Evolutionary conservation across 106 monocot species (phyloP).

Genomic region (Chionographis japonica): DNA sequence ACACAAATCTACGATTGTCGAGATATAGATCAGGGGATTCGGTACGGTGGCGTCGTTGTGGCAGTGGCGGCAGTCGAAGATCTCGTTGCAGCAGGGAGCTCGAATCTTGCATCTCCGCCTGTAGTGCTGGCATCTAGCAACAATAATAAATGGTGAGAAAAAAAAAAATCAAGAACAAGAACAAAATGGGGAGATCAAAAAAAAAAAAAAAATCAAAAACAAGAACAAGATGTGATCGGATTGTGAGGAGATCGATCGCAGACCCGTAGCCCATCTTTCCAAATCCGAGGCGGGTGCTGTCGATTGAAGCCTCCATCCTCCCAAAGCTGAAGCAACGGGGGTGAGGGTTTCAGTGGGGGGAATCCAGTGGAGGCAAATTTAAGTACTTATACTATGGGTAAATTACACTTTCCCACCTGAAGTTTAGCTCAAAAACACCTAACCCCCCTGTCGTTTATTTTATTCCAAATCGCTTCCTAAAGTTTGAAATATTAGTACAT

Average conservation of each 20-base stretch:
- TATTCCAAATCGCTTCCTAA: too few relatives aligned
- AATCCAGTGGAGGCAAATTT: too few relatives aligned
- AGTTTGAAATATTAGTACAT: too few relatives aligned
- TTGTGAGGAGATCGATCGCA: too few relatives aligned
- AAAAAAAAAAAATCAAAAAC: background rate
- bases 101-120: conserved; percentile 61
- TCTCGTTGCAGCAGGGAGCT: conserved; percentile 62
- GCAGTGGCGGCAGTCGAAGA: conserved; percentile 67
- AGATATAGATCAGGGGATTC: background rate
- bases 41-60: conserved; percentile 64
- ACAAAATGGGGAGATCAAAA: background rate
- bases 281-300: conserved; percentile 27
- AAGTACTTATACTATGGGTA: too few relatives aligned
- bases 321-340: too few relatives aligned
- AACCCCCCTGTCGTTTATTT: too few relatives aligned
- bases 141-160: background rate
- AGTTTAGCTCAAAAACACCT: too few relatives aligned
- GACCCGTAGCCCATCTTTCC: conserved; percentile 54
- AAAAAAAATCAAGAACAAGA: background rate
- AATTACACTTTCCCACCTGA: too few relatives aligned
- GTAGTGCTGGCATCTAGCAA: conserved; percentile 58
- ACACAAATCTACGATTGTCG: background rate
- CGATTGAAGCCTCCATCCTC: conserved; percentile 6
- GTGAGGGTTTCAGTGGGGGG: too few relatives aligned
- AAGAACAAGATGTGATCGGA: background rate